phyloP scores from a whole-genome alignment of 2,329 filamentous ascomycete species.

The Botrytis medusae region DNA sequence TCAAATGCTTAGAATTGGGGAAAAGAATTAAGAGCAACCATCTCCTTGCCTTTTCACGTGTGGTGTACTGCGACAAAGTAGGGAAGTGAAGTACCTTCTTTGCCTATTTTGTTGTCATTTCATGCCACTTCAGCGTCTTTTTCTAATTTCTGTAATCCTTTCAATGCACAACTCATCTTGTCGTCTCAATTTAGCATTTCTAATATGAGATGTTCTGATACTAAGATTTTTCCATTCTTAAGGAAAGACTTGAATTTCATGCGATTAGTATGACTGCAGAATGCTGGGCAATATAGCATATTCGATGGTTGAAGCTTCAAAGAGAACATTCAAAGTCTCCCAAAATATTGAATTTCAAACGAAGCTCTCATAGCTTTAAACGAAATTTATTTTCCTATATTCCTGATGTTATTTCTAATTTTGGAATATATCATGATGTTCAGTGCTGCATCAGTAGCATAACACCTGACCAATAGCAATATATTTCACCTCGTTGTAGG shows the following conservation, averaged over 20 bases:
- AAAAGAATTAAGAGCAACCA: rapidly evolving
- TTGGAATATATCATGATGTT: neutral
- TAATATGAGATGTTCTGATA: too few species aligned
- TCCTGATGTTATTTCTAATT: neutral
- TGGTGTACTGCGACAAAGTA: neutral
- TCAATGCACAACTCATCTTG: neutral
- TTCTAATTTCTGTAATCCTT: neutral
- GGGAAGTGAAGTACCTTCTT: neutral
- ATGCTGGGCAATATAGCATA: neutral
- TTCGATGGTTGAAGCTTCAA: neutral
- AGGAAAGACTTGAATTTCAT: neutral
- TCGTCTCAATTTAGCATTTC: too few species aligned
- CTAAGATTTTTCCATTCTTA: neutral
- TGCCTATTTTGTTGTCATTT: neutral
- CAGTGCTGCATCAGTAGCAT: neutral
- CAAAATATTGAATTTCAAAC: too few species aligned
- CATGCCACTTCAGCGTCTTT: neutral
- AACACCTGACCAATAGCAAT: neutral
- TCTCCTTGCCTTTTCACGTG: neutral
- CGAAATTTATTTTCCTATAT: rapidly evolving
- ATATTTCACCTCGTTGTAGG: rapidly evolving
- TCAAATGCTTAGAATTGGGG: neutral
- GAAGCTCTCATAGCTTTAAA: neutral
- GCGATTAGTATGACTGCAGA: neutral
- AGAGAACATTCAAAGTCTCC: neutral